A percentile compares a stretch with the other conserved stretches of the same genome.
phyloP scores from a whole-genome alignment of 2,329 filamentous ascomycete genomes.

The Zarea fungicola region DNA sequence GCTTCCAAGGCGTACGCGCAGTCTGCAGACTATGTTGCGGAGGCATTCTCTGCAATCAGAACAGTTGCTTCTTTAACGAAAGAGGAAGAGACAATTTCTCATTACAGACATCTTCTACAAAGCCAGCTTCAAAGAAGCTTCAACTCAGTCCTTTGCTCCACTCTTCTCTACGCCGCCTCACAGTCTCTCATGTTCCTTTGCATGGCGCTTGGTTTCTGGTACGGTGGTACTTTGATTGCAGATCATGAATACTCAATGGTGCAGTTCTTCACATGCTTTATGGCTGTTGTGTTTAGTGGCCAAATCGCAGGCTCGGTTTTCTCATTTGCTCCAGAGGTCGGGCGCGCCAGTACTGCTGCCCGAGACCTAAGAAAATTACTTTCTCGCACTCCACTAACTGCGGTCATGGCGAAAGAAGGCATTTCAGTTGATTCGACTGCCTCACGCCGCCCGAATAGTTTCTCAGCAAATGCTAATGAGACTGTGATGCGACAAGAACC shows the following conservation, averaged over 20 bases:
- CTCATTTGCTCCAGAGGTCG: constrained; percentile 87
- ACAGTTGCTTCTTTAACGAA: constrained; percentile 88
- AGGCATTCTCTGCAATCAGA: constrained; percentile 88
- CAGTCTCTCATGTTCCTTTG: constrained; percentile 81
- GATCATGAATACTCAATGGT: constrained; percentile 68
- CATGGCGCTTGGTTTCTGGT: constrained; percentile 89
- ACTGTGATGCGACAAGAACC: too few species aligned
- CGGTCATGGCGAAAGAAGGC: constrained; percentile 72
- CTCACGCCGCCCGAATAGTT: too few species aligned
- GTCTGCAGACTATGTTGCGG: constrained; percentile 83
- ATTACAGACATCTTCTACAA: constrained; percentile 65
- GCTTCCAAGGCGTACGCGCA: constrained; percentile 74
- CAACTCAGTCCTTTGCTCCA: constrained; percentile 70
- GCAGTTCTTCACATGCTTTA: constrained; percentile 90
- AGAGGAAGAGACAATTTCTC: constrained; percentile 70
- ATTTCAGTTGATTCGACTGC: too few species aligned
- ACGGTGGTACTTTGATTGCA: constrained; percentile 72
- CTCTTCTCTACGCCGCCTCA: constrained; percentile 73
- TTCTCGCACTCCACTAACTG: constrained; percentile 75
- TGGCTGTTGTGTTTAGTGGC: constrained; percentile 81
- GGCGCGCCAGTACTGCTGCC: constrained; percentile 83
- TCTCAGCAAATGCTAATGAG: too few species aligned
- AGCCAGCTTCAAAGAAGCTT: constrained; percentile 63
- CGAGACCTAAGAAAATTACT: constrained; percentile 76
- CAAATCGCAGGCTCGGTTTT: constrained; percentile 89